These are phyloP conservation scores for Lepiota brunneoincarnata DNA, from an alignment of 768 basidiomycete species.

Conservation along the genomic window DNA sequence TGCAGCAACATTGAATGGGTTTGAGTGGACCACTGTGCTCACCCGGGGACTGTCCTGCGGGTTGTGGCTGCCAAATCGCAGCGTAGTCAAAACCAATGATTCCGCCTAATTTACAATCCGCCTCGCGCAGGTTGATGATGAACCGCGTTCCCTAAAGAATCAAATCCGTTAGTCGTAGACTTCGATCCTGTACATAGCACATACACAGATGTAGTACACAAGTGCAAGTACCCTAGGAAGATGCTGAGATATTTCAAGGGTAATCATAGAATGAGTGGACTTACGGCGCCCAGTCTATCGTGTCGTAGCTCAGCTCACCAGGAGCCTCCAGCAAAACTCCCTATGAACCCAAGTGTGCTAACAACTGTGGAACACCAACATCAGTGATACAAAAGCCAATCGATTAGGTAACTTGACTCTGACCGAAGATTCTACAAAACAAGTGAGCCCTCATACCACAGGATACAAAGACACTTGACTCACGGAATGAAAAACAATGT, in stretches of 20 bases:
- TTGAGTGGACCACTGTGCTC: too few species aligned
- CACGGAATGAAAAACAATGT: background rate
- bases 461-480: background rate
- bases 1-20: too few species aligned
- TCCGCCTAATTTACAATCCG: background rate
- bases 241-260: too few species aligned
- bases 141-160: constrained; percentile 1
- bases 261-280: background rate
- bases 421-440: too few species aligned
- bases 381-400: too few species aligned
- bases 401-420: too few species aligned
- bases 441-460: too few species aligned
- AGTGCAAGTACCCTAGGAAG: background rate
- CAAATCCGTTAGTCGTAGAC: background rate
- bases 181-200: background rate
- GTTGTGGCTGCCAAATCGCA: too few species aligned
- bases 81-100: background rate
- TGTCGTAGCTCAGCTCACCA: background rate
- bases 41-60: too few species aligned
- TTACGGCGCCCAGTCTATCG: constrained; percentile 3
- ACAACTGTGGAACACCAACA: background rate
- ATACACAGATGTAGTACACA: background rate
- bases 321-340: background rate
- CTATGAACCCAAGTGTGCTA: background rate
- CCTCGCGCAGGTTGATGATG: constrained; percentile 2